Conservation (phyloP, 371 early-diverging fungal species). For the Smittium culicis region DNA sequence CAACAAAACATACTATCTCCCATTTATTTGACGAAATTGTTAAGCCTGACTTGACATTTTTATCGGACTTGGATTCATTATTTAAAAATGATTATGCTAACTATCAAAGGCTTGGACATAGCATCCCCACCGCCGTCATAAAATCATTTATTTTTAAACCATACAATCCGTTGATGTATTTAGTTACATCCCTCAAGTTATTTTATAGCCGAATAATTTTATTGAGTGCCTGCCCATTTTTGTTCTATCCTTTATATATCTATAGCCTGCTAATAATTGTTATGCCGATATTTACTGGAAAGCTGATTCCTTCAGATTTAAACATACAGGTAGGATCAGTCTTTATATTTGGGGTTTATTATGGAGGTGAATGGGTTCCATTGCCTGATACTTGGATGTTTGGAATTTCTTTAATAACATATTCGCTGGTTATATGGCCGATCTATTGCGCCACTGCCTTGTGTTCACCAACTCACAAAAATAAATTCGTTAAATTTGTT, state of each 20-base stretch:
- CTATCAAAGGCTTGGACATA: no score
- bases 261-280: slow-evolving; percentile 30
- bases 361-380: slow-evolving; percentile 58
- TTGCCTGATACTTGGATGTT: slow-evolving; percentile 64
- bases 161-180: slow-evolving; percentile 34
- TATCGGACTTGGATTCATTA: no score
- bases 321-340: slow-evolving; percentile 18
- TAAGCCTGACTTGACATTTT: no score
- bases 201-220: slow-evolving; percentile 21
- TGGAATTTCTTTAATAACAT: slow-evolving; percentile 19
- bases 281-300: slow-evolving; percentile 41
- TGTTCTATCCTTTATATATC: slow-evolving; percentile 35
- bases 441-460: no score
- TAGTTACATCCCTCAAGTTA: slow-evolving; percentile 34
- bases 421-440: slow-evolving; percentile 18
- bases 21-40: no score
- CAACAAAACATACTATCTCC: no score
- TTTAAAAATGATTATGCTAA: no score
- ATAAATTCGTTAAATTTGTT: no score
- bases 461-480: no score
- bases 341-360: slow-evolving; percentile 29
- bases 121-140: no score
- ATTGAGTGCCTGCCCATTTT: slow-evolving; percentile 17
- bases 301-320: slow-evolving; percentile 36
- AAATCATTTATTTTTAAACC: no score